Evolutionary conservation across 176 grass and related monocot genomes (phyloP).

Genomic region (Oryza australiensis): DNA sequence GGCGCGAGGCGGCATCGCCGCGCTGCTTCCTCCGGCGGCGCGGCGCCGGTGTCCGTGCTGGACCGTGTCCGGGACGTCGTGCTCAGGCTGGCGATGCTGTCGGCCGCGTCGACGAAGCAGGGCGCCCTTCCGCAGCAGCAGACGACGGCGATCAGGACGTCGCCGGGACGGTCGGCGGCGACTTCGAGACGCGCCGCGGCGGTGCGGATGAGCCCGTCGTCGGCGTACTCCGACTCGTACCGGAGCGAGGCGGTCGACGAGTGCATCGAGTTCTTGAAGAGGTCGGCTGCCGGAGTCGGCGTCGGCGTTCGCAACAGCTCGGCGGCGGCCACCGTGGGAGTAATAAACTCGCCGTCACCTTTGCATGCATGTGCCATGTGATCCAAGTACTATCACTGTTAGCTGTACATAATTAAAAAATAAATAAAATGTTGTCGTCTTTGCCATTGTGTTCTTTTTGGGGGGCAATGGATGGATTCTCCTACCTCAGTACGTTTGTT

Average conservation of each 20-base stretch:
- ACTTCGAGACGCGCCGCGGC: constrained; percentile 10
- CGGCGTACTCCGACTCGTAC: constrained; percentile 54
- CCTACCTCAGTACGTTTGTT: background rate
- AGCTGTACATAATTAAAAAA: background rate
- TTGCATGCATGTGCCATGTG: constrained; percentile 45
- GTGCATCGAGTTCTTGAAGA: constrained; percentile 87
- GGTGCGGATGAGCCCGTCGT: constrained; percentile 38
- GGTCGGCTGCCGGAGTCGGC: constrained; percentile 49
- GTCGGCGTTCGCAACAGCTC: background rate
- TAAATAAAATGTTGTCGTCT: background rate
- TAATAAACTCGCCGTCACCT: constrained; percentile 6
- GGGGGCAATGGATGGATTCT: background rate
- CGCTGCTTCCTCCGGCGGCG: background rate
- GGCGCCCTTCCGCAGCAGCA: constrained; percentile 1
- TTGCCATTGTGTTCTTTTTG: background rate
- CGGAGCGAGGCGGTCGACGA: constrained; percentile 89
- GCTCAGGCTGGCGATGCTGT: constrained; percentile 58
- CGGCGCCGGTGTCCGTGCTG: constrained; percentile 34
- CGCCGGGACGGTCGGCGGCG: background rate
- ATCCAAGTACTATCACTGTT: constrained; percentile 1
- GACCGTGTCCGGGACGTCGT: constrained; percentile 68
- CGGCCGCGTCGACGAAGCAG: constrained; percentile 20
- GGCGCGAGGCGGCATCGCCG: background rate
- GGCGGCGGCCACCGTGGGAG: background rate
- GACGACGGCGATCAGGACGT: background rate